Percentiles rank a stretch among this genome's conserved stretches.
Evolutionary conservation across 169 alveolate species (phyloP).

Genomic region (Eimeria acervulina): DNA sequence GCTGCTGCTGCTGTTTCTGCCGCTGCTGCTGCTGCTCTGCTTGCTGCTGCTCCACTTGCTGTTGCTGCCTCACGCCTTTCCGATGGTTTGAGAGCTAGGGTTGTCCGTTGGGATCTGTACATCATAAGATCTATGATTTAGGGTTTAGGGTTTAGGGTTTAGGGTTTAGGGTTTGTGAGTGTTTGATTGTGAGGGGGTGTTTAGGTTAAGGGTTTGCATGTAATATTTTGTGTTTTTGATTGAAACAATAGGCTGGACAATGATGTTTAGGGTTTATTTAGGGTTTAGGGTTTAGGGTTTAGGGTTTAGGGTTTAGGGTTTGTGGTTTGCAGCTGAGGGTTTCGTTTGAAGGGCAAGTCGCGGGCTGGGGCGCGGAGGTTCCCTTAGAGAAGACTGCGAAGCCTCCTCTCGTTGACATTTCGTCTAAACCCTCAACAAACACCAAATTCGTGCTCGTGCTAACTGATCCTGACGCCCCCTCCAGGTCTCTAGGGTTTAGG

Average conservation of each 20-base stretch:
- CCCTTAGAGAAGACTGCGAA: background rate
- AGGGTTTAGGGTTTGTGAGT: background rate
- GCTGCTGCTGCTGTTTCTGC: too few relatives aligned
- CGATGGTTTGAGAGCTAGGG: too few relatives aligned
- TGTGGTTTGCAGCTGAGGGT: slow-evolving; percentile 25
- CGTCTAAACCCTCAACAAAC: slow-evolving; percentile 10
- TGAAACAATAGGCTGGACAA: too few relatives aligned
- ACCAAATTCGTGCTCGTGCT: background rate
- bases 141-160: background rate
- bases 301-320: slow-evolving; percentile 24
- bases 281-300: slow-evolving; percentile 17
- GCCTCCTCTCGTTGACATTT: background rate
- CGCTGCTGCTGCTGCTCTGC: too few relatives aligned
- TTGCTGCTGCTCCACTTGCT: too few relatives aligned
- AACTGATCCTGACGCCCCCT: slow-evolving; percentile 30
- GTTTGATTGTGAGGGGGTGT: too few relatives aligned
- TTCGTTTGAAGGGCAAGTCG: background rate
- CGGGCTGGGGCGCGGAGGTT: background rate
- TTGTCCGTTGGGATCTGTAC: too few relatives aligned
- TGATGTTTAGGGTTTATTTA: too few relatives aligned
- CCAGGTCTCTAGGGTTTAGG: slow-evolving; percentile 7
- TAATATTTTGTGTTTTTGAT: too few relatives aligned
- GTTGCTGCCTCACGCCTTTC: too few relatives aligned
- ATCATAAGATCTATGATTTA: too few relatives aligned
- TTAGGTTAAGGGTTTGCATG: too few relatives aligned